Evolutionary conservation across 2,329 filamentous ascomycete species (phyloP).

Genomic region (Beauveria sp.): DNA sequence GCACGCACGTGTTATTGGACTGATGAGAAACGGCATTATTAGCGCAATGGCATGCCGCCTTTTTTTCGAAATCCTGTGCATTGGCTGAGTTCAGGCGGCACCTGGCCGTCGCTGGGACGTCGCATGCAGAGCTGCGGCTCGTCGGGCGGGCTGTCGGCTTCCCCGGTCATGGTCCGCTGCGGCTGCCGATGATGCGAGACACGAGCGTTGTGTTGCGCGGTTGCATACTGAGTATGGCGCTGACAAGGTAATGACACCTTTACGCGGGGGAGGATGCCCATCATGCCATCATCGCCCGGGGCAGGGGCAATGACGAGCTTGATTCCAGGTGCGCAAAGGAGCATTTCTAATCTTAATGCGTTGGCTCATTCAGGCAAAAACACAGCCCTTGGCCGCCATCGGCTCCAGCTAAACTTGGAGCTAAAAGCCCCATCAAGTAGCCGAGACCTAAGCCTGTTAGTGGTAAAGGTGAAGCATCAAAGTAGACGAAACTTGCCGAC

Average conservation of each 20-base stretch:
- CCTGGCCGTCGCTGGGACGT: background rate
- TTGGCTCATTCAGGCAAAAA: conserved; percentile 6
- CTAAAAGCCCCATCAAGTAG: conserved; percentile 9
- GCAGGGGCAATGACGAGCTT: conserved; percentile 5
- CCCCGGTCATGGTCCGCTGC: background rate
- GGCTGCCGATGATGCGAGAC: background rate
- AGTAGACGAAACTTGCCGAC: conserved; percentile 9
- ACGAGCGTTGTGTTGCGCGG: background rate
- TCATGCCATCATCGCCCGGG: background rate
- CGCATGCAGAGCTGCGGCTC: background rate
- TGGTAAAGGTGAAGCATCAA: background rate
- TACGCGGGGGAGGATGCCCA: background rate
- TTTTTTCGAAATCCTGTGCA: background rate
- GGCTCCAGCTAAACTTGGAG: conserved; percentile 7
- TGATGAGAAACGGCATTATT: too few species aligned
- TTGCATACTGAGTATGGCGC: background rate
- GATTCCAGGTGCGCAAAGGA: background rate
- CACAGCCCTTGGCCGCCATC: background rate
- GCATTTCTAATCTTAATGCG: conserved; percentile 11
- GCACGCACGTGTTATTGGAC: background rate
- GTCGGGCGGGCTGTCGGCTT: conserved; percentile 5
- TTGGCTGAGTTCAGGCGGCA: background rate
- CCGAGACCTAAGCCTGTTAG: background rate
- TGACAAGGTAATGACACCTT: background rate
- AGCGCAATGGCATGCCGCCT: too few species aligned